Evolutionary conservation across 768 basidiomycete genomes (phyloP).

Genomic region (Neoboletus brunneissimus): DNA sequence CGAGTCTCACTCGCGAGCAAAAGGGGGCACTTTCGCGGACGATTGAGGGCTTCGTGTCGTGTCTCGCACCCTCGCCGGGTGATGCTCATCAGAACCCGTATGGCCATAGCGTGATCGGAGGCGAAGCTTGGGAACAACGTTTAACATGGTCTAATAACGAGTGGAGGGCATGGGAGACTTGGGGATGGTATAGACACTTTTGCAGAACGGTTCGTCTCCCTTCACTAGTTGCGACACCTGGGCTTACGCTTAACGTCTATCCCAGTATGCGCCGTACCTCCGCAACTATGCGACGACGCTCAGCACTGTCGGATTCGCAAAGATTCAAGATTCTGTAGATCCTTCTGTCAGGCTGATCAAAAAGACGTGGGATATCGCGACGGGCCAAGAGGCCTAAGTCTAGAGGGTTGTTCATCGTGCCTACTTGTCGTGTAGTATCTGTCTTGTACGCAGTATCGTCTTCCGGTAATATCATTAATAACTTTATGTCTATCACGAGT

Average conservation of each 20-base stretch:
- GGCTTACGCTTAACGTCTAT: background rate
- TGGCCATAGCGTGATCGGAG: conserved; percentile 56
- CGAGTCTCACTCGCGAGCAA: conserved; percentile 73
- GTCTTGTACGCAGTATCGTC: conserved; percentile 1
- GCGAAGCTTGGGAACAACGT: conserved; percentile 69
- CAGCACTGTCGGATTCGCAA: conserved; percentile 63
- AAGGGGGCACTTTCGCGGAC: conserved; percentile 69
- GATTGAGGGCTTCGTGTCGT: conserved; percentile 71
- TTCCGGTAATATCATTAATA: conserved; percentile 9
- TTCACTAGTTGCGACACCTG: background rate
- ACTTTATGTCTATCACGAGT: conserved; percentile 18
- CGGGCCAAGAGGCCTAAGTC: conserved; percentile 50
- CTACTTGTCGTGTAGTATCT: background rate
- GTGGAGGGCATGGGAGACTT: conserved; percentile 85
- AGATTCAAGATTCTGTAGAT: conserved; percentile 56
- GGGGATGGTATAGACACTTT: conserved; percentile 91
- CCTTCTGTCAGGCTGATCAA: conserved; percentile 57
- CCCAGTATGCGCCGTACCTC: conserved; percentile 76
- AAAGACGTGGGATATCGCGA: conserved; percentile 69
- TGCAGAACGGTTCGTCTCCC: conserved; percentile 63
- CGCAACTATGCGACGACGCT: conserved; percentile 72
- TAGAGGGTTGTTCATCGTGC: background rate
- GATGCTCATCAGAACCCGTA: conserved; percentile 48
- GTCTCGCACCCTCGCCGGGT: conserved; percentile 46
- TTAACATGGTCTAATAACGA: conserved; percentile 66